Evolutionary conservation across 768 basidiomycete species (phyloP).

Genomic region (Suillus subaureus): DNA sequence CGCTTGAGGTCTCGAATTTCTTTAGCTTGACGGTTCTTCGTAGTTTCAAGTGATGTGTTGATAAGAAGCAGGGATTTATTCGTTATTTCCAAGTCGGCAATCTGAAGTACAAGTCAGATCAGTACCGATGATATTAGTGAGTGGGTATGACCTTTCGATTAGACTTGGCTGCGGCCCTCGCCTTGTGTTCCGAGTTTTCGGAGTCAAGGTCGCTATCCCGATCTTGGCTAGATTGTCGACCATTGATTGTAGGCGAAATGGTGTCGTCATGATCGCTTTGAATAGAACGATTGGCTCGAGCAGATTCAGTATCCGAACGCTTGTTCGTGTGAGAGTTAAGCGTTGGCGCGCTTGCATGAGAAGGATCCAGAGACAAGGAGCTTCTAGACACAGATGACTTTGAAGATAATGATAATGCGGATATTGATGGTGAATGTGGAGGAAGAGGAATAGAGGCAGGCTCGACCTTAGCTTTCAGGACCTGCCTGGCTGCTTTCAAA

Average conservation of each 20-base stretch:
- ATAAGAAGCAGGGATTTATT: constrained; percentile 85
- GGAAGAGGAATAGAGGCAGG: constrained; percentile 61
- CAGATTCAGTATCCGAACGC: constrained; percentile 25
- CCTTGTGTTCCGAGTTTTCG: constrained; percentile 48
- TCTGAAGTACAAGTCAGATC: constrained; percentile 46
- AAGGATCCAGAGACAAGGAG: constrained; percentile 44
- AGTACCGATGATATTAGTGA: background rate
- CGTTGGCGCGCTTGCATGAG: constrained; percentile 41
- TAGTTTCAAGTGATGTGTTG: constrained; percentile 79
- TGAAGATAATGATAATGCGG: constrained; percentile 76
- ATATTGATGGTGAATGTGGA: constrained; percentile 70
- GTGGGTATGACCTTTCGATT: constrained; percentile 69
- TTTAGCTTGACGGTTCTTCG: constrained; percentile 76
- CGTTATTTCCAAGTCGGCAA: constrained; percentile 90
- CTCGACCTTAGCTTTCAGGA: constrained; percentile 45
- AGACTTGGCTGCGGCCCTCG: constrained; percentile 77
- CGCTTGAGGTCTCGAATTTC: constrained; percentile 87
- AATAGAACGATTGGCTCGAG: constrained; percentile 5
- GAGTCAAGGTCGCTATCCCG: constrained; percentile 37
- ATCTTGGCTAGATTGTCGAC: constrained; percentile 20
- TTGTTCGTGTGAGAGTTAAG: constrained; percentile 46
- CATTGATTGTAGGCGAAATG: constrained; percentile 23
- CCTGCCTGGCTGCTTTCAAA: constrained; percentile 19
- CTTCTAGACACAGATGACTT: constrained; percentile 66
- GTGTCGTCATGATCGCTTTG: constrained; percentile 20